A percentile compares a stretch with the other conserved stretches of the same genome.
Evolutionary conservation across 768 basidiomycete species (phyloP).

Genomic region (Hericium coralloides): DNA sequence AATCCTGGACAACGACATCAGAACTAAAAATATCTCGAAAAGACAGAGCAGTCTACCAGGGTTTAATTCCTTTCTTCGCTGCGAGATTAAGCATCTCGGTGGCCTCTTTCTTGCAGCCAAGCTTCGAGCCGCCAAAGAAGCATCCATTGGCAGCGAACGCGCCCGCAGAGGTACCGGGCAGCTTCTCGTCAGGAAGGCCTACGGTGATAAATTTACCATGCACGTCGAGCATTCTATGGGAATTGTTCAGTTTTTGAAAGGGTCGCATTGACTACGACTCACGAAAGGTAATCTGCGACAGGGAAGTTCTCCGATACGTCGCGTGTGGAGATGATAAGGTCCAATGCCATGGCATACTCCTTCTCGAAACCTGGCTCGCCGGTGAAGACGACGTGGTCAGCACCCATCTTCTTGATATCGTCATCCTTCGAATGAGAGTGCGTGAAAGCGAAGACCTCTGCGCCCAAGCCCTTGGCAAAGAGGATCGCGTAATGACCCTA

Average conservation of each 20-base stretch:
- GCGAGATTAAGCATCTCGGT: neutral
- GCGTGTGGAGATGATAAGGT: slow-evolving; percentile 36
- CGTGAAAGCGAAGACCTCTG: slow-evolving; percentile 49
- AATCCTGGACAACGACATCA: slow-evolving; percentile 25
- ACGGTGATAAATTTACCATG: slow-evolving; percentile 51
- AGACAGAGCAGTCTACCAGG: neutral
- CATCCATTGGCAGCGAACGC: slow-evolving; percentile 18
- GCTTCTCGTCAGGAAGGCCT: slow-evolving; percentile 41
- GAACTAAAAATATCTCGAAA: neutral
- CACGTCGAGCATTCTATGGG: slow-evolving; percentile 32
- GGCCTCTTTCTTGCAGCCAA: neutral
- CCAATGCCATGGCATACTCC: slow-evolving; percentile 30
- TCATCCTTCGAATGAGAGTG: slow-evolving; percentile 43
- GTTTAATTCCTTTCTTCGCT: neutral
- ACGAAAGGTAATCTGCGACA: slow-evolving; percentile 25
- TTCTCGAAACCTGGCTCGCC: slow-evolving; percentile 29
- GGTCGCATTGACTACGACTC: neutral
- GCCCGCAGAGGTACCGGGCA: slow-evolving; percentile 23
- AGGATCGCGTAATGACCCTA: slow-evolving; percentile 29
- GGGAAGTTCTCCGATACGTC: slow-evolving; percentile 15
- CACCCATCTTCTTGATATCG: slow-evolving; percentile 51
- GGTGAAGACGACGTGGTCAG: slow-evolving; percentile 43
- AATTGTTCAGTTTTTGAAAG: neutral
- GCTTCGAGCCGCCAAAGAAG: neutral
- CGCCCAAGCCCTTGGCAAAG: slow-evolving; percentile 46